Percentiles rank a stretch among this genome's conserved stretches.
phyloP scores from a whole-genome alignment of 169 alveolate genomes.

The Plasmodium malariae region DNA sequence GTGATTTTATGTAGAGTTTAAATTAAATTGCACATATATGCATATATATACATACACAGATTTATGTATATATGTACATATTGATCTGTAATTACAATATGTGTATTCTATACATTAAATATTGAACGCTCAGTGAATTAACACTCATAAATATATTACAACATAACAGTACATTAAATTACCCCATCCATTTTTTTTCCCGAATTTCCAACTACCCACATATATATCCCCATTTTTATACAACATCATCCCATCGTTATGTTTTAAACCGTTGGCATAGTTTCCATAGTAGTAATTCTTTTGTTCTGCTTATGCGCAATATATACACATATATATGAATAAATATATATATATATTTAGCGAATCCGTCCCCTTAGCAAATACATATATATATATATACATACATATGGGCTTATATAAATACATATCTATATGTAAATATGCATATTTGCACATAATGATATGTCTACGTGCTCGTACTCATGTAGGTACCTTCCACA shows the following conservation, averaged over 20 bases:
- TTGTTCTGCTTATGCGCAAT: not conserved
- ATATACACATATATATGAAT: not conserved
- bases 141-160: no score
- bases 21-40: not conserved
- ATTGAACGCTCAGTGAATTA: no score
- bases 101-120: not conserved
- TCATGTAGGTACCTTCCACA: conserved; percentile 7
- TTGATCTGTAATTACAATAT: not conserved
- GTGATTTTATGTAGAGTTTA: not conserved
- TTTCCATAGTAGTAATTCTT: conserved; percentile 51
- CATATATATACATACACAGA: not conserved
- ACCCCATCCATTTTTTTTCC: conserved; percentile 67
- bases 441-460: no score
- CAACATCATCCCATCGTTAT: conserved; percentile 56
- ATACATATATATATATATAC: not conserved
- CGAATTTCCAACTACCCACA: conserved; percentile 56
- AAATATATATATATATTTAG: conserved; percentile 2
- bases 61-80: not conserved
- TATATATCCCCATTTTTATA: conserved; percentile 62
- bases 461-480: not conserved
- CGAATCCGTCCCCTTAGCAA: no score
- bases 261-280: conserved; percentile 54
- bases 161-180: not conserved
- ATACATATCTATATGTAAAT: not conserved
- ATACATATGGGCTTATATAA: not conserved